These are phyloP conservation scores for Xylaria bambusicola DNA, from an alignment of 495 filamentous ascomycete genomes.

Conservation along the genomic window DNA sequence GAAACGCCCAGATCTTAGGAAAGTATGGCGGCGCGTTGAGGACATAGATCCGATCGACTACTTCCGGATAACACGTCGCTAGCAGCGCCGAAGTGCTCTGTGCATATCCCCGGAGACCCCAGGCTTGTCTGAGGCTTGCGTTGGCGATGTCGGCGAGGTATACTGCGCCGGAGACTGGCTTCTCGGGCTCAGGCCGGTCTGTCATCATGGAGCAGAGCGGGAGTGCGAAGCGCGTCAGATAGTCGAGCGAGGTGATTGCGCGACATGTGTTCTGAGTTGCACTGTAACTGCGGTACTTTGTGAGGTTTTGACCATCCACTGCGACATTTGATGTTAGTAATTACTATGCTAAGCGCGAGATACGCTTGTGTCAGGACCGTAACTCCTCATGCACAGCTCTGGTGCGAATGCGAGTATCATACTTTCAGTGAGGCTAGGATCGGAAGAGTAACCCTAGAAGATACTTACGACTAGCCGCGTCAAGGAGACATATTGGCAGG, in stretches of 20 bases:
- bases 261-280: constrained; percentile 2
- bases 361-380: too few species aligned
- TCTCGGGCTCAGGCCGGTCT: constrained; percentile 4
- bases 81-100: constrained; percentile 4
- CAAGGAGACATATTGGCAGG: constrained; percentile 10
- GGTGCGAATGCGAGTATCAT: not conserved
- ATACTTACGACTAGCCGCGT: constrained; percentile 2
- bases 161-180: constrained; percentile 1
- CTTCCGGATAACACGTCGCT: constrained; percentile 12
- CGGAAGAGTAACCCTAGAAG: not conserved
- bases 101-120: constrained; percentile 5
- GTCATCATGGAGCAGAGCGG: constrained; percentile 12
- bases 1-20: not conserved
- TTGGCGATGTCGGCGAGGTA: constrained; percentile 5
- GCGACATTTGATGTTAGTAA: not conserved
- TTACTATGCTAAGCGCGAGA: not conserved
- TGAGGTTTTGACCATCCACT: constrained; percentile 6
- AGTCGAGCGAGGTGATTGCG: constrained; percentile 11
- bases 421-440: not conserved
- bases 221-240: constrained; percentile 13
- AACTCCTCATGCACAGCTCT: not conserved
- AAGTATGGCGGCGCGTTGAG: constrained; percentile 11
- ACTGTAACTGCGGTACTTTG: constrained; percentile 3
- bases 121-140: constrained; percentile 6
- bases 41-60: constrained; percentile 9